A percentile compares a stretch with the other conserved stretches of the same genome.
Conservation (phyloP, 768 basidiomycete genomes). For the Lactarius hatsudake region DNA sequence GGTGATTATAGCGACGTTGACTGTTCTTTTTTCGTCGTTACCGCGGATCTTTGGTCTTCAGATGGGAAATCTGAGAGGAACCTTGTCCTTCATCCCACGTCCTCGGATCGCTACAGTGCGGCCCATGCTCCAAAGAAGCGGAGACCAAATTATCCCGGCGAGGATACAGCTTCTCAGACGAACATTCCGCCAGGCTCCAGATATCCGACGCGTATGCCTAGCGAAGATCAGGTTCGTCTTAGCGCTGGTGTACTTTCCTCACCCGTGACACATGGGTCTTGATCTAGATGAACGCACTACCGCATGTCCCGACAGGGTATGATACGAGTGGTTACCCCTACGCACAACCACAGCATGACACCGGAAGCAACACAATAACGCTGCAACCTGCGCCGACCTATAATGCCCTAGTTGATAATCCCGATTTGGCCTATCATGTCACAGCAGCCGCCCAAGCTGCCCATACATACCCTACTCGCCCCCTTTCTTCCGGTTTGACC, state of each 20-base stretch:
- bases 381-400: slow-evolving; percentile 19
- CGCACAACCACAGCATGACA: slow-evolving; percentile 17
- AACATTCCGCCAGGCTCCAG: slow-evolving; percentile 29
- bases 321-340: slow-evolving; percentile 13
- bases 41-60: slow-evolving; percentile 89
- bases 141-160: slow-evolving; percentile 31
- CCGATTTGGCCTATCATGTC: slow-evolving; percentile 20
- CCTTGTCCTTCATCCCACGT: slow-evolving; percentile 82
- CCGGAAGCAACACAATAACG: slow-evolving; percentile 18
- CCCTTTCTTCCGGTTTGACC: slow-evolving; percentile 14
- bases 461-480: slow-evolving; percentile 18
- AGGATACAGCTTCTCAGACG: slow-evolving; percentile 28
- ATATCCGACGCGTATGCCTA: slow-evolving; percentile 17
- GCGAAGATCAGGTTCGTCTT: slow-evolving; percentile 22
- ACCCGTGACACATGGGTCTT: neutral
- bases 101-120: slow-evolving; percentile 71
- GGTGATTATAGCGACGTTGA: slow-evolving; percentile 64
- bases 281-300: slow-evolving; percentile 18
- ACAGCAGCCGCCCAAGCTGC: slow-evolving; percentile 14
- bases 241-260: neutral
- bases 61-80: slow-evolving; percentile 85
- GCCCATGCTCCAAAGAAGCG: slow-evolving; percentile 35
- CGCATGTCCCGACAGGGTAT: slow-evolving; percentile 15
- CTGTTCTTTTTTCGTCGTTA: slow-evolving; percentile 83
- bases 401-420: slow-evolving; percentile 7